Base-by-base conservation (phyloP, 202 grass and related monocot genomes). In the Schoenoplectus tabernaemontani region DNA sequence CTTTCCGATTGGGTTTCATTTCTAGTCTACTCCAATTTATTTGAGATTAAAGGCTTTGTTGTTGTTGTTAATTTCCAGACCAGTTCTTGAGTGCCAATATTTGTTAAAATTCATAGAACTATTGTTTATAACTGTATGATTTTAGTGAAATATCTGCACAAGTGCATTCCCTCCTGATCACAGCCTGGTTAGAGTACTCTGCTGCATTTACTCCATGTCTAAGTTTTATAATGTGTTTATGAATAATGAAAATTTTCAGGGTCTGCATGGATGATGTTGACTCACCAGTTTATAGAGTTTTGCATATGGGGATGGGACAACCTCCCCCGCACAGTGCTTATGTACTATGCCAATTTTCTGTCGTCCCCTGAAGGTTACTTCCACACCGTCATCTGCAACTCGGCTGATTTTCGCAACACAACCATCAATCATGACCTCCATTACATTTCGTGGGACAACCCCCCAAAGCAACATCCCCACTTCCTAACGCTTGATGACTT, bases 301-400 rank as follows among this genome's bases (percentile, higher is more conserved):
- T 96, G 92, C 82, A 86, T 99, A 82, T 99, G 96, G 96, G 96
- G 96, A 54, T 99, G 96, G 96, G 96, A 99, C 71, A 99, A 96
- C 79, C 90, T 99, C 64, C 96, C 96, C 1, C 88, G 96, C 82
- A 93, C 92, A 4, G 96, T 96, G 4, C 69, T 99, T 20, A 99
- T 99, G 96, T 99, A 99, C 67, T 96, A 99, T 75, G 92, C 96
- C 13, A 99, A 99, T 69, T 99, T 99, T 64, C 90, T 99, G 64
- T 99, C 96, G 66, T 99, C 96, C 0, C 96, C 96, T 9, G 96
- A 99, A 79, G 92, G 96, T 78, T 99, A 99, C 85, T 99, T 99
- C 61, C 96, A 99, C 80, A 99, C 96, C 1, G 92, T 99, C 33
- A 93, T 99, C 74, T 99, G 96, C 86, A 99, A 99, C 64, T 83